Conservation (phyloP, 2,329 filamentous ascomycete species). For the Septoria petroselini region DNA sequence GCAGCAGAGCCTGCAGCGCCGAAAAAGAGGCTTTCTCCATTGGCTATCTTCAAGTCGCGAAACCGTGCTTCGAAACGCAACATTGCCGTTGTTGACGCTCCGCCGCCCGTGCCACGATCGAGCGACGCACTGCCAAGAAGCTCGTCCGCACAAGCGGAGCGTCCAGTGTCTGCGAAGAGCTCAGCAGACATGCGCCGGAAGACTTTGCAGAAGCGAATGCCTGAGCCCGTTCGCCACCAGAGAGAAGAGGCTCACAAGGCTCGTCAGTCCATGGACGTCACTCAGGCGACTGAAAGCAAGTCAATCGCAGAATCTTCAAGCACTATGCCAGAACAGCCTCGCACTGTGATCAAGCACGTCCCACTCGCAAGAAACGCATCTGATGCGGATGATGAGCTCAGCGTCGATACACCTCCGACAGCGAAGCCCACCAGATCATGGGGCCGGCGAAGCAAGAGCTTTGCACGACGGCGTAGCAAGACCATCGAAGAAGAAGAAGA, state of each 20-base stretch:
- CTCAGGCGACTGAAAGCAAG: neutral
- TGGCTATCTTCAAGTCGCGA: slow-evolving; percentile 16
- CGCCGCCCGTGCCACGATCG: neutral
- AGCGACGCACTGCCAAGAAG: neutral
- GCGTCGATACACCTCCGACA: neutral
- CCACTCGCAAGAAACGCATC: slow-evolving; percentile 15
- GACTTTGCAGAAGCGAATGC: slow-evolving; percentile 37
- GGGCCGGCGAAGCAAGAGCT: slow-evolving; percentile 27
- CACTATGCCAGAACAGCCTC: neutral
- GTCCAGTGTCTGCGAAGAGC: slow-evolving; percentile 4
- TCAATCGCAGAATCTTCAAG: neutral
- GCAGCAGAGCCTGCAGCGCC: neutral
- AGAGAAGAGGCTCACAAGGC: slow-evolving; percentile 20
- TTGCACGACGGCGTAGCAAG: slow-evolving; percentile 22
- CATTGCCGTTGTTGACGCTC: neutral
- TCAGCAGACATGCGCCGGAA: slow-evolving; percentile 23
- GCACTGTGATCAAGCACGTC: slow-evolving; percentile 11
- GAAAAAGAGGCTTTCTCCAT: slow-evolving; percentile 15
- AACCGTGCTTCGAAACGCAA: slow-evolving; percentile 9
- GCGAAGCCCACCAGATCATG: slow-evolving; percentile 7
- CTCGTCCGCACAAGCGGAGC: neutral
- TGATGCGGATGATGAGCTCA: slow-evolving; percentile 19
- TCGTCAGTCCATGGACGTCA: slow-evolving; percentile 15
- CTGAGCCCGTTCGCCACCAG: slow-evolving; percentile 28
- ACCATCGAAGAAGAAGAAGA: slow-evolving; percentile 17